These are phyloP conservation scores for Apiospora phragmitis DNA, from an alignment of 2,329 filamentous ascomycete species.

Conservation along the genomic window DNA sequence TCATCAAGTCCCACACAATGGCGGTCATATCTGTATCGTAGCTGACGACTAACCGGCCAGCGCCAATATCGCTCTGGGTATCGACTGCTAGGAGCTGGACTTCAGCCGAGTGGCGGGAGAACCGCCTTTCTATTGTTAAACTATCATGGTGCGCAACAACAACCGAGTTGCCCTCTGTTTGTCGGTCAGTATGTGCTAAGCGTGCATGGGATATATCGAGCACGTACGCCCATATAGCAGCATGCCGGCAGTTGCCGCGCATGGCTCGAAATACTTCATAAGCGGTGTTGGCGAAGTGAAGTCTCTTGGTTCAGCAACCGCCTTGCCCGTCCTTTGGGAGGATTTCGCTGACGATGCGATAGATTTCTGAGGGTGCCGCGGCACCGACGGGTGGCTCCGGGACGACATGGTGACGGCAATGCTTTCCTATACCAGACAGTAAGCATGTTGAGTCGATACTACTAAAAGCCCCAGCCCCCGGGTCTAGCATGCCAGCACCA, in stretches of 20 bases:
- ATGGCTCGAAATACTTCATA: conserved; percentile 73
- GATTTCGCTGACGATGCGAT: conserved; percentile 56
- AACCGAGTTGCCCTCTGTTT: conserved; percentile 69
- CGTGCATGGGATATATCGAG: not conserved
- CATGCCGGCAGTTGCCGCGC: conserved; percentile 86
- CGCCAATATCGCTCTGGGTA: conserved; percentile 83
- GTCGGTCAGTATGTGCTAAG: not conserved
- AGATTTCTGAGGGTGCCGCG: conserved; percentile 60
- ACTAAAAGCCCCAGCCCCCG: not conserved
- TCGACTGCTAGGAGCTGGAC: conserved; percentile 85
- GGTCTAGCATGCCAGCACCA: not conserved
- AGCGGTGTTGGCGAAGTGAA: conserved; percentile 51
- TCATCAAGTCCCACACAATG: conserved; percentile 95
- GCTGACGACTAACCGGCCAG: conserved; percentile 84
- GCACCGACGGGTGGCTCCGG: conserved; percentile 45
- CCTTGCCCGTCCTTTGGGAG: conserved; percentile 43
- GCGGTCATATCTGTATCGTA: conserved; percentile 90
- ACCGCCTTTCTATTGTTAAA: conserved; percentile 82
- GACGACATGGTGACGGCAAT: conserved; percentile 57
- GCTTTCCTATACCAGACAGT: conserved; percentile 25
- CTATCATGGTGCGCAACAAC: conserved; percentile 92
- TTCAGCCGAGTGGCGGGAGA: conserved; percentile 80
- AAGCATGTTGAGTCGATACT: conserved; percentile 20
- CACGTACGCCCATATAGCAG: conserved; percentile 73
- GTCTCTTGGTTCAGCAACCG: conserved; percentile 47